Conservation (phyloP, 1,139 yeast species). For the Hanseniaspora sp. region DNA sequence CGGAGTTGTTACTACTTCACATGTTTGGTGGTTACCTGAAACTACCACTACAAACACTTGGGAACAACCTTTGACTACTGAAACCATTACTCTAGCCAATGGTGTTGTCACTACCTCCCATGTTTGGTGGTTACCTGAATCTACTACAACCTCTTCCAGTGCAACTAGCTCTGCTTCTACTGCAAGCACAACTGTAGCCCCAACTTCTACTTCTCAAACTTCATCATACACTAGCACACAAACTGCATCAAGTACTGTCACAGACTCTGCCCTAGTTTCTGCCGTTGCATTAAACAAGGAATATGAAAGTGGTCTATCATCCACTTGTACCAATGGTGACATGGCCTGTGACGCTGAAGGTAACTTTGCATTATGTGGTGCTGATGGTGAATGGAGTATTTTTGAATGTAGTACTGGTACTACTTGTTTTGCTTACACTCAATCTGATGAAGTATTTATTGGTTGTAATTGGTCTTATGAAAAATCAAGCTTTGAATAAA, state of each 20-base stretch:
- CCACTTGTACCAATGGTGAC: conserved; percentile 39
- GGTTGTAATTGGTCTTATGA: conserved; percentile 32
- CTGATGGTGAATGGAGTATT: conserved; percentile 44
- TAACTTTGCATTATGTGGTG: conserved; percentile 40
- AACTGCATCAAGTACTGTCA: conserved; percentile 26
- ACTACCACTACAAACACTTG: conserved; percentile 6
- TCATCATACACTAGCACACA: conserved; percentile 28
- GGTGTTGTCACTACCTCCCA: conserved; percentile 11
- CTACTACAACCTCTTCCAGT: conserved; percentile 8
- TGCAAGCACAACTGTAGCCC: conserved; percentile 19
- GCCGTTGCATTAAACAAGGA: conserved; percentile 16
- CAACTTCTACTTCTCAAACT: conserved; percentile 18
- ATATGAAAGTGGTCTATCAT: conserved; percentile 26
- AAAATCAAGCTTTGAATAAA: conserved; percentile 16
- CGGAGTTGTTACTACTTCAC: conserved; percentile 16
- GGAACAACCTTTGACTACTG: conserved; percentile 15
- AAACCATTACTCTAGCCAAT: conserved; percentile 11
- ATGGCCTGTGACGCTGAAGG: conserved; percentile 42
- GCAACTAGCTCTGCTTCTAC: conserved; percentile 18
- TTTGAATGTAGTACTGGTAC: conserved; percentile 50
- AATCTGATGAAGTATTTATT: conserved; percentile 31
- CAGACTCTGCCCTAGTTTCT: conserved; percentile 29
- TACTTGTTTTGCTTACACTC: conserved; percentile 42
- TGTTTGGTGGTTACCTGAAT: conserved; percentile 13
- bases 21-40: conserved; percentile 17